These are phyloP conservation scores for Bretziella fagacearum DNA, from an alignment of 2,329 filamentous ascomycete species.

Conservation along the genomic window DNA sequence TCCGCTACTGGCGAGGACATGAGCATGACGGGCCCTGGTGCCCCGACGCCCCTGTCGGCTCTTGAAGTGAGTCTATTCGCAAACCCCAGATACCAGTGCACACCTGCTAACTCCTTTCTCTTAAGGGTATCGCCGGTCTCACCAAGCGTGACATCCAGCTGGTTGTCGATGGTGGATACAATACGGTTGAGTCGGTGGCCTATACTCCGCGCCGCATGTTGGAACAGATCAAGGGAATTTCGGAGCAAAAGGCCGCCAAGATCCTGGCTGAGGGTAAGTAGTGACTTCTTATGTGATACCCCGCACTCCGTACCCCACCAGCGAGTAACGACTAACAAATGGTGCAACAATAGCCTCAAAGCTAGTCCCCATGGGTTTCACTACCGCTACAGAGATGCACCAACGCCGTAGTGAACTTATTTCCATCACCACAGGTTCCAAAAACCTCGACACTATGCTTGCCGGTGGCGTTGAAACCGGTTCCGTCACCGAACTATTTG, in stretches of 20 bases:
- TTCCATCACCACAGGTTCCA: slow-evolving; percentile 93
- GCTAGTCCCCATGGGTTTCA: slow-evolving; percentile 96
- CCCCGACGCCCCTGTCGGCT: slow-evolving; percentile 73
- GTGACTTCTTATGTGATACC: slow-evolving; percentile 15
- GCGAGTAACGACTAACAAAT: slow-evolving; percentile 2
- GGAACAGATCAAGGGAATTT: slow-evolving; percentile 95
- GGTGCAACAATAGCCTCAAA: slow-evolving; percentile 82
- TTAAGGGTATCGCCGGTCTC: slow-evolving; percentile 66
- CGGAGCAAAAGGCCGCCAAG: slow-evolving; percentile 88
- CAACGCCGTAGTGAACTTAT: slow-evolving; percentile 91
- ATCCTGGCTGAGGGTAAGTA: slow-evolving; percentile 66
- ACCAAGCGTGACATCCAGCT: slow-evolving; percentile 94
- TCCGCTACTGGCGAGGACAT: slow-evolving; percentile 50
- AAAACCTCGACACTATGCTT: slow-evolving; percentile 86
- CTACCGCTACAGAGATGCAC: slow-evolving; percentile 98
- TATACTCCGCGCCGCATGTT: slow-evolving; percentile 72
- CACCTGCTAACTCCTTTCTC: background rate
- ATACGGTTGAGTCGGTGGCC: slow-evolving; percentile 89
- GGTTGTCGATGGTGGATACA: slow-evolving; percentile 77
- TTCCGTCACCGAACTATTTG: slow-evolving; percentile 94
- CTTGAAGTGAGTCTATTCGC: slow-evolving; percentile 61
- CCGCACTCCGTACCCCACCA: background rate
- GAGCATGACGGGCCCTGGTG: slow-evolving; percentile 64
- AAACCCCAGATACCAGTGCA: background rate
- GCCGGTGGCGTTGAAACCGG: slow-evolving; percentile 93